phyloP scores from a whole-genome alignment of 2,329 filamentous ascomycete genomes.

The Drechslera avenae region DNA sequence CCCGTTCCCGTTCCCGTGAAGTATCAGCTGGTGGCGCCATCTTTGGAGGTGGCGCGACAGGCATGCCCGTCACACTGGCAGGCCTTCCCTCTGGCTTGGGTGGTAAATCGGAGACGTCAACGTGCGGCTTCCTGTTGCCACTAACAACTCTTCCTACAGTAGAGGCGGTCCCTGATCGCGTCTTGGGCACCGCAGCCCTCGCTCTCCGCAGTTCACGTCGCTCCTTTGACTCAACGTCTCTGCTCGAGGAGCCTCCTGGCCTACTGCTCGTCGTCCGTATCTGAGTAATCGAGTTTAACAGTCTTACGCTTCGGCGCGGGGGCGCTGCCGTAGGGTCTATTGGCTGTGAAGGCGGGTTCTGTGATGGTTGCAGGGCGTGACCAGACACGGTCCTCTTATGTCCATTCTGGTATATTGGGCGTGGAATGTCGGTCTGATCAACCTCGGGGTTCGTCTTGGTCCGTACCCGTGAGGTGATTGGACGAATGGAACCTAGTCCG shows the following conservation, averaged over 20 bases:
- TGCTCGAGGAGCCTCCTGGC: slow-evolving; percentile 61
- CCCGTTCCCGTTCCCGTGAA: slow-evolving; percentile 64
- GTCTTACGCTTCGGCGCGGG: slow-evolving; percentile 52
- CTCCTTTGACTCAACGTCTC: slow-evolving; percentile 61
- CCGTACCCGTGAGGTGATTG: slow-evolving; percentile 49
- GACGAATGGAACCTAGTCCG: slow-evolving; percentile 44
- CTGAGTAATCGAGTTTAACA: slow-evolving; percentile 57
- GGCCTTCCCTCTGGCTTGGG: slow-evolving; percentile 65
- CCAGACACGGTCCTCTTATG: slow-evolving; percentile 94
- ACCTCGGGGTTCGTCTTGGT: slow-evolving; percentile 49
- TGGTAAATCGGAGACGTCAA: slow-evolving; percentile 67
- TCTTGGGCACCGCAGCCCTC: slow-evolving; percentile 74
- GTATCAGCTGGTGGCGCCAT: slow-evolving; percentile 59
- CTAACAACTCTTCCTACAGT: slow-evolving; percentile 86
- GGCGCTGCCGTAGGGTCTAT: slow-evolving; percentile 52
- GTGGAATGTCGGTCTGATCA: slow-evolving; percentile 46
- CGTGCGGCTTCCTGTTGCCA: slow-evolving; percentile 78
- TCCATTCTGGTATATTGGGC: slow-evolving; percentile 56
- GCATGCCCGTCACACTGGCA: slow-evolving; percentile 39
- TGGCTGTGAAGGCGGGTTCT: slow-evolving; percentile 29
- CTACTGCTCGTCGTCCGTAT: slow-evolving; percentile 68
- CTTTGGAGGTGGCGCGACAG: slow-evolving; percentile 34
- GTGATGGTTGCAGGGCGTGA: slow-evolving; percentile 58
- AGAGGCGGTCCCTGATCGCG: slow-evolving; percentile 64
- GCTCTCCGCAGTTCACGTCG: slow-evolving; percentile 82